Percentiles rank a stretch among this genome's conserved stretches.
Evolutionary conservation across 768 basidiomycete species (phyloP).

Genomic region (Phaeolepiota aurea): DNA sequence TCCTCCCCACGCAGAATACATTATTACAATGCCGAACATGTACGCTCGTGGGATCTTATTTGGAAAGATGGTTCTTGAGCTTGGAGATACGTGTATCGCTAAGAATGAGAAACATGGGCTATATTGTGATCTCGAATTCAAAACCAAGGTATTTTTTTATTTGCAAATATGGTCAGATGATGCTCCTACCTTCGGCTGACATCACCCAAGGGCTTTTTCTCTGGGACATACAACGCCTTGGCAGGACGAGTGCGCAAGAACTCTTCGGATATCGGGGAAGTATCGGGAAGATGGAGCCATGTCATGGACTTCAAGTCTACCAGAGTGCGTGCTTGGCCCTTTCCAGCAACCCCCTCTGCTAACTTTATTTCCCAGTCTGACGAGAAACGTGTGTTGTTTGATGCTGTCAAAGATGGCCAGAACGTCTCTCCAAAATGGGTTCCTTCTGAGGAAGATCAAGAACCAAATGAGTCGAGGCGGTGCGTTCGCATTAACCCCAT

Average conservation of each 20-base stretch:
- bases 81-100: constrained; percentile 84
- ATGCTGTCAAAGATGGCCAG: constrained; percentile 69
- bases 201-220: constrained; percentile 93
- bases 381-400: constrained; percentile 73
- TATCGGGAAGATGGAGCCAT: constrained; percentile 87
- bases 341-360: background rate
- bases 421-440: constrained; percentile 76
- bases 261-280: constrained; percentile 66
- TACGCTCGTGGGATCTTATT: constrained; percentile 84
- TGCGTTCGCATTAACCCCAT: constrained; percentile 20
- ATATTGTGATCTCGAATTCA: constrained; percentile 86
- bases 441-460: constrained; percentile 80
- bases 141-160: constrained; percentile 76
- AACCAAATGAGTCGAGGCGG: constrained; percentile 85
- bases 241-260: constrained; percentile 68
- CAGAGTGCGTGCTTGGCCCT: constrained; percentile 36
- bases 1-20: constrained; percentile 48
- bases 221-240: constrained; percentile 91
- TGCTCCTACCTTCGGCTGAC: constrained; percentile 5
- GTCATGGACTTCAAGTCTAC: constrained; percentile 75
- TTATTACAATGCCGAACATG: constrained; percentile 97
- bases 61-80: constrained; percentile 92
- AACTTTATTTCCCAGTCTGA: constrained; percentile 39
- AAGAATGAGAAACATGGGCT: constrained; percentile 74
- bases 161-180: no score